phyloP scores from a whole-genome alignment of 2,329 filamentous ascomycete genomes.

The Bipolaris gigantea region DNA sequence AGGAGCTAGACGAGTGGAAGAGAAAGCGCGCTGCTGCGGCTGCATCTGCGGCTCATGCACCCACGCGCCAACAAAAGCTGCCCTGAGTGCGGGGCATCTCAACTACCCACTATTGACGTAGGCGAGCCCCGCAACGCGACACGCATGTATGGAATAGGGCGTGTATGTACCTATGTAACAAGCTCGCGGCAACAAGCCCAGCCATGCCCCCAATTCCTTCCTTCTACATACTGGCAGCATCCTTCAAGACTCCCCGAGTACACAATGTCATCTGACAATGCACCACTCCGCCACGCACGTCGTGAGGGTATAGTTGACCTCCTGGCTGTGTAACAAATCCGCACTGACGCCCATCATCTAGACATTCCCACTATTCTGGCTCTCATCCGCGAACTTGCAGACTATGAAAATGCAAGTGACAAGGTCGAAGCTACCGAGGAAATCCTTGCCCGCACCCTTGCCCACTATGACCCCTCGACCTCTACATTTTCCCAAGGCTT shows the following conservation, averaged over 20 bases:
- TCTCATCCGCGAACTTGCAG: conserved; percentile 82
- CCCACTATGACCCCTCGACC: conserved; percentile 63
- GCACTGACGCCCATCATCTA: conserved; percentile 42
- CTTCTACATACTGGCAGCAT: neutral
- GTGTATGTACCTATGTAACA: neutral
- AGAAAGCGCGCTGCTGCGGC: conserved; percentile 18
- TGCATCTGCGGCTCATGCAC: neutral
- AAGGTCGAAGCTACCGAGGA: conserved; percentile 77
- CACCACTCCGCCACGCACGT: conserved; percentile 61
- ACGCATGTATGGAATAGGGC: conserved; percentile 12
- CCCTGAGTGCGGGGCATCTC: conserved; percentile 6
- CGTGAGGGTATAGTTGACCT: conserved; percentile 56
- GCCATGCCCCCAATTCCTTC: no score
- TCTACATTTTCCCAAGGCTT: conserved; percentile 58
- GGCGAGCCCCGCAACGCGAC: conserved; percentile 11
- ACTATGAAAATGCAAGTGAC: conserved; percentile 78
- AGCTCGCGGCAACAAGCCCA: neutral
- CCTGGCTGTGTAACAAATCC: neutral
- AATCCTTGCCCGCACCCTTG: conserved; percentile 72
- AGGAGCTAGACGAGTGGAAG: conserved; percentile 25
- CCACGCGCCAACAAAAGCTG: neutral
- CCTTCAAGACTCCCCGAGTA: neutral
- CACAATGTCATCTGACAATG: conserved; percentile 32
- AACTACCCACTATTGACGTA: neutral
- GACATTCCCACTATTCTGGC: conserved; percentile 80